A percentile compares a stretch with the other conserved stretches of the same genome.
Conservation (phyloP, 2,329 filamentous ascomycete species). For the Simplicillium sp. region DNA sequence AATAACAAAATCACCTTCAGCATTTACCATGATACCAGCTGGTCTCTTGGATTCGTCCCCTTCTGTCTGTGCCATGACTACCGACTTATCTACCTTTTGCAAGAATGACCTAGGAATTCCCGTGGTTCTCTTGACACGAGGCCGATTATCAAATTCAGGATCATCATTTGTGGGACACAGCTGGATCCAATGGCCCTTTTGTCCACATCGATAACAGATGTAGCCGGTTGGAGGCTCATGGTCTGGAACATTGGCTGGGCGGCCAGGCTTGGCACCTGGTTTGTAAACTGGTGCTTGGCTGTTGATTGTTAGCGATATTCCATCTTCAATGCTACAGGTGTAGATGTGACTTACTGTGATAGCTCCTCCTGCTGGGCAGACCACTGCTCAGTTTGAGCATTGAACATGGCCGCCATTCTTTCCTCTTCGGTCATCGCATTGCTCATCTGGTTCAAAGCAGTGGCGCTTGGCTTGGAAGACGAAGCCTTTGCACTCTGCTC, state of each 20-base stretch:
- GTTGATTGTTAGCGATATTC: slow-evolving; percentile 20
- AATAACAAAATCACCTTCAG: slow-evolving; percentile 94
- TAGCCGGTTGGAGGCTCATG: slow-evolving; percentile 91
- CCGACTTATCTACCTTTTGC: slow-evolving; percentile 89
- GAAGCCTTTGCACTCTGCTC: slow-evolving; percentile 51
- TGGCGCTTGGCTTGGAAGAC: slow-evolving; percentile 44
- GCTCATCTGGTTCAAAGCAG: slow-evolving; percentile 56
- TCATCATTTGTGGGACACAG: slow-evolving; percentile 97
- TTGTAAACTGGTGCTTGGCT: slow-evolving; percentile 56
- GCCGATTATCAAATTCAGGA: slow-evolving; percentile 87
- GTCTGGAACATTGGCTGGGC: slow-evolving; percentile 70
- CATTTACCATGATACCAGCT: slow-evolving; percentile 93
- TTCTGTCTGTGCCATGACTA: slow-evolving; percentile 62
- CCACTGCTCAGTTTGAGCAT: slow-evolving; percentile 85
- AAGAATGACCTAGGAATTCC: slow-evolving; percentile 93
- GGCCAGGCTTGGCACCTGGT: slow-evolving; percentile 44
- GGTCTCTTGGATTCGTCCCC: slow-evolving; percentile 77
- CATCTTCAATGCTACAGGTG: background rate
- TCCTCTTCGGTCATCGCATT: slow-evolving; percentile 86
- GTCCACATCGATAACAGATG: slow-evolving; percentile 89
- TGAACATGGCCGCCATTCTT: slow-evolving; percentile 85
- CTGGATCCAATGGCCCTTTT: slow-evolving; percentile 99
- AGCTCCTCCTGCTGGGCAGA: slow-evolving; percentile 87
- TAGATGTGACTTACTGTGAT: slow-evolving; percentile 53
- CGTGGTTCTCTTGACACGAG: slow-evolving; percentile 90